A percentile compares a stretch with the other conserved stretches of the same genome.
phyloP scores from a whole-genome alignment of 2,329 filamentous ascomycete species.

The Colletotrichum endophyticum region DNA sequence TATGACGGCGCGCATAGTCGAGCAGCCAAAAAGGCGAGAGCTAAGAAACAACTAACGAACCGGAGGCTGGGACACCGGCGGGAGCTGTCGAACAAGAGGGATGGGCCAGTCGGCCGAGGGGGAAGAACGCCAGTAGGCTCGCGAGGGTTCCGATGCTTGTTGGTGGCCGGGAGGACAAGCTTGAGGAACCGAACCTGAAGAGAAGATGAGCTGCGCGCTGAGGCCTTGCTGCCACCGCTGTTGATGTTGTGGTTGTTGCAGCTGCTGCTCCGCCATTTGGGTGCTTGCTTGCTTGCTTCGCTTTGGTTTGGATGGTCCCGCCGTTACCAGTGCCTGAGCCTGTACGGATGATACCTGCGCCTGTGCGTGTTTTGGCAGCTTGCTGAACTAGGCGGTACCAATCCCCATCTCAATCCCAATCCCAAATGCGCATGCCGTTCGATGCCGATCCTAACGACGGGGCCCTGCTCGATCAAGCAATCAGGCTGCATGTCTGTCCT shows the following conservation, averaged over 20 bases:
- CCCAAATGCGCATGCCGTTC: slow-evolving; percentile 13
- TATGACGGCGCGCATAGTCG: slow-evolving; percentile 18
- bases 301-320: background rate
- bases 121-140: background rate
- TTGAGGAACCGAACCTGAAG: background rate
- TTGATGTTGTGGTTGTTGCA: background rate
- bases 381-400: background rate
- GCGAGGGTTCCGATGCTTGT: slow-evolving; percentile 12
- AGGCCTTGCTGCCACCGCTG: background rate
- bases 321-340: background rate
- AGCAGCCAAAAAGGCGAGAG: slow-evolving; percentile 1
- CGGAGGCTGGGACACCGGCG: slow-evolving; percentile 7
- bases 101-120: slow-evolving; percentile 3
- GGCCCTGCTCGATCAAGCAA: slow-evolving; percentile 17
- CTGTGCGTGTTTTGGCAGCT: slow-evolving; percentile 12
- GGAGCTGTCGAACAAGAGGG: background rate
- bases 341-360: slow-evolving; percentile 5
- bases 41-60: background rate
- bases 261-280: background rate
- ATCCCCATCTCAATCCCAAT: background rate
- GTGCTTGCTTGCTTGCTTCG: background rate
- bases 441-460: slow-evolving; percentile 17
- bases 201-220: background rate
- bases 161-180: slow-evolving; percentile 1
- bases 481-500: slow-evolving; percentile 15